Conservation (phyloP, 352 stramenopile genomes). For the Phytopythium litorale region DNA sequence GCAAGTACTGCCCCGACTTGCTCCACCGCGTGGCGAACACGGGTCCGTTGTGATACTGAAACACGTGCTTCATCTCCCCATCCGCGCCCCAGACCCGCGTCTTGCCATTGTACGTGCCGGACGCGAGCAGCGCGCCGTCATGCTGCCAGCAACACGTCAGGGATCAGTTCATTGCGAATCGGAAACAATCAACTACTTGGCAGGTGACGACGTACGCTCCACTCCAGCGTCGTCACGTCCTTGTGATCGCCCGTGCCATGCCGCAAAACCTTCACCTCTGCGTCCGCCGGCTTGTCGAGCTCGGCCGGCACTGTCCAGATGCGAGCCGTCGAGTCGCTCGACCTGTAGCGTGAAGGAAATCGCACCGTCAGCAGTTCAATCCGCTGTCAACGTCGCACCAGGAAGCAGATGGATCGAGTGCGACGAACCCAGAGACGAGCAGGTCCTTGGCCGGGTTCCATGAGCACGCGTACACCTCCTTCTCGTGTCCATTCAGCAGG, state of each 20-base stretch:
- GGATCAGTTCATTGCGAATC: constrained; percentile 13
- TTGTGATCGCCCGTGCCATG: constrained; percentile 91
- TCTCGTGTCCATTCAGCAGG: constrained; percentile 77
- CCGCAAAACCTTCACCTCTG: constrained; percentile 54
- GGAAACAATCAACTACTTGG: neutral
- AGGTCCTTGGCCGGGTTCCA: constrained; percentile 96
- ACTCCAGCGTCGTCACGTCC: constrained; percentile 98
- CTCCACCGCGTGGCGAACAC: constrained; percentile 86
- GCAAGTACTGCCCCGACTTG: constrained; percentile 63
- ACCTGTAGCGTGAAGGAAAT: constrained; percentile 22
- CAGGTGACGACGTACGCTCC: constrained; percentile 78
- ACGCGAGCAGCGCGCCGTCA: constrained; percentile 91
- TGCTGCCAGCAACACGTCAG: constrained; percentile 29
- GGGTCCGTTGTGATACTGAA: constrained; percentile 81
- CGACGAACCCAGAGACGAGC: constrained; percentile 88
- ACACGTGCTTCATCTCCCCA: constrained; percentile 80
- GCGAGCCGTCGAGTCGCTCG: constrained; percentile 92
- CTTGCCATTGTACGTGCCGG: constrained; percentile 95
- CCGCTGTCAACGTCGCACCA: no score
- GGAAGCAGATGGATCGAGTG: neutral
- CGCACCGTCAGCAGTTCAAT: neutral
- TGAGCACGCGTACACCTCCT: constrained; percentile 95
- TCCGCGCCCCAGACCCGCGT: constrained; percentile 72
- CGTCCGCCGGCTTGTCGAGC: constrained; percentile 34
- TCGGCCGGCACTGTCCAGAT: constrained; percentile 92